Percentiles rank a stretch among this genome's conserved stretches.
These are phyloP conservation scores for Endoconidiophora laricicola DNA, from an alignment of 2,329 filamentous ascomycete species.

Conservation along the genomic window DNA sequence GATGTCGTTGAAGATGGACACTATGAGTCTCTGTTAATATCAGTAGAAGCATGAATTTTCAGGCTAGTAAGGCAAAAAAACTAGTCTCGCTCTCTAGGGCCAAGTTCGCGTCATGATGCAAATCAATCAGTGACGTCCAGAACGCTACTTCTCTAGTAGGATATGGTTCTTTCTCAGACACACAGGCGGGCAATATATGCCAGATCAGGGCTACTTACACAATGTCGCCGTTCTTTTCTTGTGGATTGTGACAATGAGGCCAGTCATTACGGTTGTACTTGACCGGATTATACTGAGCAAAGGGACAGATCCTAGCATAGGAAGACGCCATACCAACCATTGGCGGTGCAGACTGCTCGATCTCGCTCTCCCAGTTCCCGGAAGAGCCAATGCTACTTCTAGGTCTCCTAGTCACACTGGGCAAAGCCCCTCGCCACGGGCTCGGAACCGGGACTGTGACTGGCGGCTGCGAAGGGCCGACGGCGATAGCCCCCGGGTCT, in stretches of 20 bases:
- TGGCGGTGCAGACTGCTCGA: neutral
- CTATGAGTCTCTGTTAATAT: slow-evolving; percentile 3
- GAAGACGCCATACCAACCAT: no score
- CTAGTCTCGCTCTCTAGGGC: neutral
- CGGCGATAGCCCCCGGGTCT: neutral
- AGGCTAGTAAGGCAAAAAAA: neutral
- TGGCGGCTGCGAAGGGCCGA: neutral
- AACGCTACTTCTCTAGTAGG: neutral
- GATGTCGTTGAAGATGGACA: slow-evolving; percentile 11
- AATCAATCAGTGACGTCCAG: neutral
- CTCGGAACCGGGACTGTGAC: neutral
- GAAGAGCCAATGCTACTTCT: slow-evolving; percentile 4
- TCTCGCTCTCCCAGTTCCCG: slow-evolving; percentile 4
- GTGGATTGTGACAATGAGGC: slow-evolving; percentile 10
- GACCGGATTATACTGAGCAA: slow-evolving; percentile 8
- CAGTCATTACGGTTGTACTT: slow-evolving; percentile 9
- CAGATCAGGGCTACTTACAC: slow-evolving; percentile 9
- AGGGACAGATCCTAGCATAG: slow-evolving; percentile 9
- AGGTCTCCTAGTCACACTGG: neutral
- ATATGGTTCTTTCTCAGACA: neutral
- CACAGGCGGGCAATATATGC: neutral
- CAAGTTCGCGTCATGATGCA: neutral
- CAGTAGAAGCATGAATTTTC: neutral
- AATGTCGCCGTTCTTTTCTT: slow-evolving; percentile 13
- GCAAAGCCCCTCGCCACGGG: neutral